Conservation (phyloP, 75 land plant genomes). For the Selaginella tamariscina region DNA sequence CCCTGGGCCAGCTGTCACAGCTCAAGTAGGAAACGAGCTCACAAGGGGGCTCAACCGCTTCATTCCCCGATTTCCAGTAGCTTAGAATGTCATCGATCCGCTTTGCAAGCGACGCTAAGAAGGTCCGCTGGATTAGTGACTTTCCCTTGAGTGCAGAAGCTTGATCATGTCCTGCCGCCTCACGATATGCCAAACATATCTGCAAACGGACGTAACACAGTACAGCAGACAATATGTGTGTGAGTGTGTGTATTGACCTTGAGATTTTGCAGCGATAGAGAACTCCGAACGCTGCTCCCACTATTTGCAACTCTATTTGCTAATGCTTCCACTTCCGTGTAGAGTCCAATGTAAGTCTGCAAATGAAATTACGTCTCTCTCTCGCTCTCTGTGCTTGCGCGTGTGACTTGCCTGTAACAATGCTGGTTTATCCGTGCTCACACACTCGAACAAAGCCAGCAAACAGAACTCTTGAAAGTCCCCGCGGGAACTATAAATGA, state of each 20-base stretch:
- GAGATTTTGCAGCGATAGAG: conserved; percentile 49
- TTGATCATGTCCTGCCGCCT: conserved; percentile 42
- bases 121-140: conserved; percentile 51
- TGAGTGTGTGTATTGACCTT: conserved; percentile 52
- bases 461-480: conserved; percentile 88
- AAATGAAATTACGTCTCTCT: too few relatives aligned
- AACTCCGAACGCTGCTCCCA: conserved; percentile 16
- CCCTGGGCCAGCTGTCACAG: neutral
- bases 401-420: conserved; percentile 70
- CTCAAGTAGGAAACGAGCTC: neutral
- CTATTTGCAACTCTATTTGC: conserved; percentile 35
- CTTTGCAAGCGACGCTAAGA: conserved; percentile 59
- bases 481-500: conserved; percentile 42
- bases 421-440: conserved; percentile 91
- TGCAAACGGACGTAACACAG: conserved; percentile 22
- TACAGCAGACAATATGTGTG: neutral
- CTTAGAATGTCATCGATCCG: conserved; percentile 60
- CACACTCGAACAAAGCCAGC: conserved; percentile 86
- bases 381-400: too few relatives aligned
- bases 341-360: conserved; percentile 76
- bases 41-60: neutral
- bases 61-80: neutral
- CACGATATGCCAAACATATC: conserved; percentile 76
- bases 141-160: conserved; percentile 13
- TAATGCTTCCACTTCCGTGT: conserved; percentile 55